Evolutionary conservation across 306 rosid species (phyloP), one percentile per base, ranked within the genome.

Genomic region (Elaeagnus macrophylla): DNA sequence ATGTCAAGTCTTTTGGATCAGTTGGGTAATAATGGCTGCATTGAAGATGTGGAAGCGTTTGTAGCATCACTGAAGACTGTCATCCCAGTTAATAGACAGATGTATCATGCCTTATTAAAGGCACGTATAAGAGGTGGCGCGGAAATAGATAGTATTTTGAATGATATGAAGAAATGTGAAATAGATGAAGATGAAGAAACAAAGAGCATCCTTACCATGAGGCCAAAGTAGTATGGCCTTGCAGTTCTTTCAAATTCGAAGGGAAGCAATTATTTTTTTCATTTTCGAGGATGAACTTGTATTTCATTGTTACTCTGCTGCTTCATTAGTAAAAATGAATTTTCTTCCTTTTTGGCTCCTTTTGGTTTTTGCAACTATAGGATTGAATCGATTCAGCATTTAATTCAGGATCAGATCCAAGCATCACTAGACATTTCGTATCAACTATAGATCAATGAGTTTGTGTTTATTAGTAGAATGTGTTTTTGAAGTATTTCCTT

Each of bases 11-110:
- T 86, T 37, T 59, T 83, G 75, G 66, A 20, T 45, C 79, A 83
- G 97, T 72, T 90, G 53, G 82, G 86, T 61, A 81, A 83, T 37
- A 56, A 86, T 13, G 67, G 86, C 39, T 67, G 74, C 32, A 62
- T 67, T 19, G 81, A 76, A 77, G 90, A 77, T 47, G 80, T 69
- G 5, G 83, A 86, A 76, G 73, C 53, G 50, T 78, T 83, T 67
- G 79, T 81, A 42, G 53, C 69, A 15, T 61, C 77, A 9, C 45
- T 86, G 70, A 75, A 41, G 64, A 66, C 61, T 19, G 61, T 67
- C 36, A 42, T 76, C 56, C 78, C 75, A 0, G 69, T 70, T 13
- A 72, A 72, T 51, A 68, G 61, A 57, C 72, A 43, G 59, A 73
- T 83, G 85, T 81, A 79, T 57, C 62, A 67, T 62, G 72, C 86